These are phyloP conservation scores for Collariella sp. DNA, from an alignment of 495 filamentous ascomycete genomes.

Conservation along the genomic window DNA sequence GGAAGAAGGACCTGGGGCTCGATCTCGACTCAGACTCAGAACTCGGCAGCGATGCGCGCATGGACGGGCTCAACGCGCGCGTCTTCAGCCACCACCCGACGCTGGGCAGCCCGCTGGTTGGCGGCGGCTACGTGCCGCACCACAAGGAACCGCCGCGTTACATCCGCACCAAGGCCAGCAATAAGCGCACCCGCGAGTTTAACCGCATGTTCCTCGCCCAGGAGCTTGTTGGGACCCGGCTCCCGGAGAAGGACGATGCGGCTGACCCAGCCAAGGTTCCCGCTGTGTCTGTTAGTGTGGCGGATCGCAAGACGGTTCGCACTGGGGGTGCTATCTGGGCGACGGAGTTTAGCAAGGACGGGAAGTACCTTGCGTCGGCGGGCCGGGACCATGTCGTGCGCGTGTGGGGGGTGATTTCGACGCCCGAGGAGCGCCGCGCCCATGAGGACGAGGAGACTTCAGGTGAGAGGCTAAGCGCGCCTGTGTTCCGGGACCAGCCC, in stretches of 20 bases:
- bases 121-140: slow-evolving; percentile 72
- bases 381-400: slow-evolving; percentile 81
- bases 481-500: slow-evolving; percentile 78
- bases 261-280: slow-evolving; percentile 21
- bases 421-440: slow-evolving; percentile 62
- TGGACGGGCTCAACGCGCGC: slow-evolving; percentile 71
- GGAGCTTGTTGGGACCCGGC: slow-evolving; percentile 54
- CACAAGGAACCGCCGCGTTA: slow-evolving; percentile 88
- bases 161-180: slow-evolving; percentile 69
- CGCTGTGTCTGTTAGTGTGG: slow-evolving; percentile 30
- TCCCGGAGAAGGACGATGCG: slow-evolving; percentile 4
- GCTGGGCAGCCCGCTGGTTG: slow-evolving; percentile 56
- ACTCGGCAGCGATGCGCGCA: slow-evolving; percentile 53
- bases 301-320: slow-evolving; percentile 25
- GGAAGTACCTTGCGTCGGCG: slow-evolving; percentile 79
- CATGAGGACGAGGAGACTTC: slow-evolving; percentile 64
- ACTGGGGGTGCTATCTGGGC: slow-evolving; percentile 72
- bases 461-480: slow-evolving; percentile 66
- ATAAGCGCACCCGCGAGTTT: slow-evolving; percentile 80
- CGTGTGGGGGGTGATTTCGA: slow-evolving; percentile 84
- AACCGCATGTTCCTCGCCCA: slow-evolving; percentile 85
- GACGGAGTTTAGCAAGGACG: slow-evolving; percentile 86
- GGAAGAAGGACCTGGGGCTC: slow-evolving; percentile 52
- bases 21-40: slow-evolving; percentile 65
- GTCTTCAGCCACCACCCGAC: slow-evolving; percentile 51